Percentiles rank a stretch among this genome's conserved stretches.
These are phyloP conservation scores for Aurantiochytrium sp. DNA, from an alignment of 108 stramenopile genomes.

Conservation along the genomic window DNA sequence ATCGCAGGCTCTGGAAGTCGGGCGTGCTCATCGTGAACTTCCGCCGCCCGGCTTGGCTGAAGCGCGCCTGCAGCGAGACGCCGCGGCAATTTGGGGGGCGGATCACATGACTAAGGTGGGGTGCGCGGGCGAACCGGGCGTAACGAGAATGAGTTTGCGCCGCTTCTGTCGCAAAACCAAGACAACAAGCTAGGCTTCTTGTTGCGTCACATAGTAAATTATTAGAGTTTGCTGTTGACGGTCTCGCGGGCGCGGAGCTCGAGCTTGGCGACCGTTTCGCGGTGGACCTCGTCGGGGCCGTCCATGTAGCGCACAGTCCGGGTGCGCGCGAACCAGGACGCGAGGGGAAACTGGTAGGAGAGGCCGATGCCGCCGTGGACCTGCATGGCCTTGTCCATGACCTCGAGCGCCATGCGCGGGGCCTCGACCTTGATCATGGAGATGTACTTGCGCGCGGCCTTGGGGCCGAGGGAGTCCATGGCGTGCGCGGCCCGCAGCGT, in stretches of 20 bases:
- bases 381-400: conserved; percentile 86
- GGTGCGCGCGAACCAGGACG: conserved; percentile 69
- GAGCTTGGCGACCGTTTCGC: conserved; percentile 40
- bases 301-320: conserved; percentile 86
- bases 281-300: conserved; percentile 91
- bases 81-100: too few species aligned
- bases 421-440: conserved; percentile 83
- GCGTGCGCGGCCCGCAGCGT: conserved; percentile 42
- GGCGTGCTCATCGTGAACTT: too few species aligned
- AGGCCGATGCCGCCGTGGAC: conserved; percentile 85
- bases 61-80: too few species aligned
- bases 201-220: not conserved
- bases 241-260: conserved; percentile 18
- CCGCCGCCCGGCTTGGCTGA: too few species aligned
- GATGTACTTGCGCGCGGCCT: conserved; percentile 46
- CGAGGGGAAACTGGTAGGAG: conserved; percentile 68
- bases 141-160: too few species aligned
- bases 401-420: conserved; percentile 64
- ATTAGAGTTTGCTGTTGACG: not conserved
- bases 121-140: too few species aligned
- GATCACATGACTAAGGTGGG: too few species aligned
- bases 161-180: not conserved
- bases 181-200: not conserved
- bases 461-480: conserved; percentile 45
- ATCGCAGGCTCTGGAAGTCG: too few species aligned